Evolutionary conservation across 306 rosid species (phyloP).

Genomic region (Gynostemma pentaphyllum): DNA sequence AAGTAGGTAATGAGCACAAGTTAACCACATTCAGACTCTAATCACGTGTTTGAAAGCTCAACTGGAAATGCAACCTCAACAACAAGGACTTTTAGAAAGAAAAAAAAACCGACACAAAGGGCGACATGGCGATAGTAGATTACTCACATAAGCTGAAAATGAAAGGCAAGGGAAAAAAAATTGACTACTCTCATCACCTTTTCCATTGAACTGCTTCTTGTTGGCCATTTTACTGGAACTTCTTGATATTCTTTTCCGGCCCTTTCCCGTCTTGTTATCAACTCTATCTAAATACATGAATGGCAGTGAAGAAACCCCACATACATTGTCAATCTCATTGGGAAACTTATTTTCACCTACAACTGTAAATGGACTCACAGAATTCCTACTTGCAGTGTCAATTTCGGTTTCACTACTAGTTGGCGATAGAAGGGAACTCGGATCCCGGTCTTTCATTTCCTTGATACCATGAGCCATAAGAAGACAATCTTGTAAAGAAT

Average conservation of each 20-base stretch:
- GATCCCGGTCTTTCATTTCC: conserved; percentile 37
- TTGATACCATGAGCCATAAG: conserved; percentile 37
- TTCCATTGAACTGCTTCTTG: conserved; percentile 17
- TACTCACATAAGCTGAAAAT: neutral
- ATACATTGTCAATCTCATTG: conserved; percentile 16
- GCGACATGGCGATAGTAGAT: too few relatives aligned
- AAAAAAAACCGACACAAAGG: too few relatives aligned
- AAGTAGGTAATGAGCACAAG: neutral
- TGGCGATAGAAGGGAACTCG: conserved; percentile 25
- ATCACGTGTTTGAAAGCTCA: neutral
- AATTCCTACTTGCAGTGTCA: conserved; percentile 11
- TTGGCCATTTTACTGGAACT: conserved; percentile 15
- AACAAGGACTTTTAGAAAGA: neutral
- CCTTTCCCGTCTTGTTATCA: conserved; percentile 22
- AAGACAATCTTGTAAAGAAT: conserved; percentile 52
- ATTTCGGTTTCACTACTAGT: conserved; percentile 42
- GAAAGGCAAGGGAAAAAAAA: neutral
- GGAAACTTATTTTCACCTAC: neutral
- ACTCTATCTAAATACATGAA: conserved; percentile 20
- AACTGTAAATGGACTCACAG: conserved; percentile 11
- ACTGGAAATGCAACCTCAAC: neutral
- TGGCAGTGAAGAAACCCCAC: conserved; percentile 33
- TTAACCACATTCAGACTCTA: neutral
- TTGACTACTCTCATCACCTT: neutral
- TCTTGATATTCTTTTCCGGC: conserved; percentile 21